Percentiles rank a stretch among this genome's conserved stretches.
These are phyloP conservation scores for Hypoxylon fragiforme DNA, from an alignment of 495 filamentous ascomycete genomes.

Conservation along the genomic window DNA sequence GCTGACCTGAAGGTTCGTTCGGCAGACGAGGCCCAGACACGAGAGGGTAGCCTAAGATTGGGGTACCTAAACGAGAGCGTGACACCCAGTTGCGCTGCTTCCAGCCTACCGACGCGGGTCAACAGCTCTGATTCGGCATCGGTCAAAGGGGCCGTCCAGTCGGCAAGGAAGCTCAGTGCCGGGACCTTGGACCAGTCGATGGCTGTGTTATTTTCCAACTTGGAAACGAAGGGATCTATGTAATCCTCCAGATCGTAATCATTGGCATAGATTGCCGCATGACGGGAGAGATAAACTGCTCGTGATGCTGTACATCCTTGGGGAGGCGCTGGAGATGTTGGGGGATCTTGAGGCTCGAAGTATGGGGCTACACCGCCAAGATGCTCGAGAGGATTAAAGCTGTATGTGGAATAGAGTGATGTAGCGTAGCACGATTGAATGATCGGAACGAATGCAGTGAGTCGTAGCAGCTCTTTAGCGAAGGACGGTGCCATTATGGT, in stretches of 20 bases:
- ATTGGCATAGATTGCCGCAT: conserved; percentile 55
- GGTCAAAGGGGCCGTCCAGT: conserved; percentile 46
- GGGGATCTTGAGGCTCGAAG: conserved; percentile 53
- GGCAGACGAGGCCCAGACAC: conserved; percentile 53
- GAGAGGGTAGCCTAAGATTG: conserved; percentile 43
- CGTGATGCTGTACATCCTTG: conserved; percentile 47
- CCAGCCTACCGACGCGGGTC: conserved; percentile 48
- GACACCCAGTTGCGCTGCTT: conserved; percentile 46
- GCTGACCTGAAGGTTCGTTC: conserved; percentile 52
- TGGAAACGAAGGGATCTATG: conserved; percentile 50
- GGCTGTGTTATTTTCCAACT: conserved; percentile 45
- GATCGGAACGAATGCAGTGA: conserved; percentile 16
- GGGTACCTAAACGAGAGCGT: conserved; percentile 52
- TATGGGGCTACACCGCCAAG: conserved; percentile 53
- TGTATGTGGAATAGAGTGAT: conserved; percentile 41
- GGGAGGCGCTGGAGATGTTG: conserved; percentile 38
- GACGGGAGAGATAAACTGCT: conserved; percentile 50
- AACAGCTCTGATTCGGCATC: conserved; percentile 49
- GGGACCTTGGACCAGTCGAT: conserved; percentile 45
- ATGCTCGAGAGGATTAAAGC: conserved; percentile 52
- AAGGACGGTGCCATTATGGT: conserved; percentile 20
- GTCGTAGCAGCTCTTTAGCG: conserved; percentile 22
- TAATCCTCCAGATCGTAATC: conserved; percentile 53
- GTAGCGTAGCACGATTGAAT: conserved; percentile 28
- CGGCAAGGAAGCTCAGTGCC: conserved; percentile 43